Base-by-base conservation (phyloP, 192 early-diverging fungal genomes). In the Spizellomyces sp. region DNA sequence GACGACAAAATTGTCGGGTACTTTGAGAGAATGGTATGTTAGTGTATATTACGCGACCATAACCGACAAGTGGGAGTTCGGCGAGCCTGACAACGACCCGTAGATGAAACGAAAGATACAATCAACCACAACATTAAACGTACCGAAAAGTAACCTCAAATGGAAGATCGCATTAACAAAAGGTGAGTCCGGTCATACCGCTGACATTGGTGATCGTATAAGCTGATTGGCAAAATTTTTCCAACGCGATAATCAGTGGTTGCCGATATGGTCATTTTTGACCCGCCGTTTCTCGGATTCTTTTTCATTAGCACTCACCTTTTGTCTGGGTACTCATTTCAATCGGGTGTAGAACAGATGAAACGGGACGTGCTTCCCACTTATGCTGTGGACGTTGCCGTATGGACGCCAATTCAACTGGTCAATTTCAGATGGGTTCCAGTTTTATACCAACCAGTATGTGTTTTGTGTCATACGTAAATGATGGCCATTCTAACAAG, bases 361-460 rank as follows among this genome's bases (percentile, higher is more conserved):
- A 62, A 61, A 54, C 71, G 71, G 15, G 79, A 80, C 48, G 64
- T 77, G 8, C 50, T 63, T 50, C 71, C 71, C 5, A 80, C 79
- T 4, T 80, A 77, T 56, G 67, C 68, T 14, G 70, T 76, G 41
- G 79, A 80, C 54, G 57, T 80, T 5, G 55, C 70, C 1, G 71
- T 80, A 6, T 80, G 79, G 79, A 74, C 79, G 27, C 79, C 79
- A 8, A 66, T 80, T 41, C 79, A 80, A 67, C 41, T 80, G 46
- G 65, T 67, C 57, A 80, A 80, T 56, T 80, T 80, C 55, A 62
- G 67, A 22, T 74, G 67, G 58, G 57, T 77, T 19, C 75, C 75
- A 4, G 79, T 80, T 47, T 72, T 70, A 46, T 74, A 74, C 44
- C 79, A 80, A 66, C 79, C 79, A 17, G 70, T 69, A 62, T n/a